These are phyloP conservation scores for Breviolum minutum DNA, from an alignment of 73 alveolate genomes.

Conservation along the genomic window DNA sequence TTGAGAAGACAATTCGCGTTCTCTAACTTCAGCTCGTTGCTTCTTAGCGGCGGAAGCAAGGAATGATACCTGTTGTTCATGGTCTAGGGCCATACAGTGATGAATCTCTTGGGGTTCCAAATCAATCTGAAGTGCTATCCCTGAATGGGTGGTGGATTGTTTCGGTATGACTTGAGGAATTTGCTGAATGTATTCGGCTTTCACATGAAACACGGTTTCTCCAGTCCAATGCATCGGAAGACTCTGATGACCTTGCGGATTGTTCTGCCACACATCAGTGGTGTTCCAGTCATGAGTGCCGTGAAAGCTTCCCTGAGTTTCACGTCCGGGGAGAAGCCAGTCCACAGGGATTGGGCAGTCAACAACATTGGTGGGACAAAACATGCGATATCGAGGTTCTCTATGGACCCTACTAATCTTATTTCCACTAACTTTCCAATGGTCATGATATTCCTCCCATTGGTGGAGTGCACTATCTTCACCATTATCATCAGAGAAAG, in stretches of 20 bases:
- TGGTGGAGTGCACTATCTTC: too few relatives aligned
- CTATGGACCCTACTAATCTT: not conserved
- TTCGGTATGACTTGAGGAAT: not conserved
- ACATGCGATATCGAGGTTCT: not conserved
- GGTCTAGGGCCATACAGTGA: not conserved
- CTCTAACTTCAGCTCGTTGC: too few relatives aligned
- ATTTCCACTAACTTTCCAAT: not conserved
- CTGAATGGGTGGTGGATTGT: not conserved
- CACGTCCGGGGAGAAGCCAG: not conserved
- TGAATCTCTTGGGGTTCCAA: not conserved
- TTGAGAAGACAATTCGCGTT: too few relatives aligned
- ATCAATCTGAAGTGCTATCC: not conserved
- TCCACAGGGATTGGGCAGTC: not conserved
- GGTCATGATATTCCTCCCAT: too few relatives aligned
- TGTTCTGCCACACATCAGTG: not conserved
- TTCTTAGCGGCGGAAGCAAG: too few relatives aligned
- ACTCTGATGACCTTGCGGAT: not conserved
- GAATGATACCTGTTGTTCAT: not conserved
- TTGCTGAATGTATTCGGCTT: not conserved
- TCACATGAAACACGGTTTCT: not conserved
- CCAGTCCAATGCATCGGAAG: not conserved
- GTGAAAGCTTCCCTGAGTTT: not conserved
- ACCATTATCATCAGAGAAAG: too few relatives aligned
- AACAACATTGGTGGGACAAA: not conserved
- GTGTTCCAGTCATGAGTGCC: not conserved